Base-by-base conservation (phyloP, 2,329 filamentous ascomycete genomes). In the Trichophyton simii region DNA sequence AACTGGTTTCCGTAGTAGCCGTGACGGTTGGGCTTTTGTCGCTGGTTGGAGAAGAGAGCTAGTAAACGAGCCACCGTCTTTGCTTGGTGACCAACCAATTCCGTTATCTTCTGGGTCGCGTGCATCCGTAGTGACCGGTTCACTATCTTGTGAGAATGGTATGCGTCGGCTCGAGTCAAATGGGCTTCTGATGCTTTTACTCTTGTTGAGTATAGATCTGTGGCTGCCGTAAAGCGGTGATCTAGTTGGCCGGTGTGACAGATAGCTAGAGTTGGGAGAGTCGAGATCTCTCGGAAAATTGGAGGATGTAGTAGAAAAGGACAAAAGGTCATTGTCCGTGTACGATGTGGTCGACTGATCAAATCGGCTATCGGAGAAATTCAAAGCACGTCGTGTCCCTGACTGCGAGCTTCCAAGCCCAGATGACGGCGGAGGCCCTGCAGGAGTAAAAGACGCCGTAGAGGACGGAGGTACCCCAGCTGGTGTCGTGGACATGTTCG, bases 401-500 rank as follows among this genome's bases (percentile, higher is more conserved):
- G 79, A 71, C 63, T 78, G 77, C 15, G 82, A 81, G 69, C 77
- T 80, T 59, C 78, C 79, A 65, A 82, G 79, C 15, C 15, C 18
- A 4, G 57, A 58, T 3, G 78, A 77, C 31, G 80, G 79, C 55
- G 63, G 60, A 36, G 81, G 81, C 50, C 79, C 82, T 61, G 77
- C 76, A 36, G 82, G 82, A 22, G 82, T 83, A 60, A 82, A 82
- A n/a, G 81, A 83, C 64, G 71, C 71, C 28, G 75, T 72, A 62
- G 75, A 76, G 36, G 46, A 52, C 1, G 81, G 81, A 1, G 82
- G 82, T 62, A 76, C 77, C 46, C 81, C 82, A 55, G 80, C 80
- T 59, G 82, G 82, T 15, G 82, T 84, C 20, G 81, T 83, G 4
- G 82, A 83, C 52, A 79, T 75, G 65, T 75, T 71, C 61, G 71